Percentiles rank a stretch among this genome's conserved stretches.
Evolutionary conservation across 2,329 filamentous ascomycete genomes (phyloP).

Genomic region (Scedosporium apiospermum): DNA sequence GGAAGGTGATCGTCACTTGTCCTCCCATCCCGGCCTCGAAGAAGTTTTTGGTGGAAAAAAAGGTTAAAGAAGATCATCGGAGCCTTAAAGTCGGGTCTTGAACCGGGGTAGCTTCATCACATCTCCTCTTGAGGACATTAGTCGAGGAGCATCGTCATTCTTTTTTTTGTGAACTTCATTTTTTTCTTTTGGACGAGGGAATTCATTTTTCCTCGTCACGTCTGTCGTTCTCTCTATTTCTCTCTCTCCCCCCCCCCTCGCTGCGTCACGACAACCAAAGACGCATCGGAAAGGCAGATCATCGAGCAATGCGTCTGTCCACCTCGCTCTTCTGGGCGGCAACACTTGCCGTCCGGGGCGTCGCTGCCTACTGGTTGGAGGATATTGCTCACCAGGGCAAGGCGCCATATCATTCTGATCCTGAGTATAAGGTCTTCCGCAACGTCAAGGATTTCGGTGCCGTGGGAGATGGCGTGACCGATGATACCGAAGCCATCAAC

Average conservation of each 20-base stretch:
- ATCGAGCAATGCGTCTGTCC: constrained; percentile 1
- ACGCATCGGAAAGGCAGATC: neutral
- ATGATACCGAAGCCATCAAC: constrained; percentile 27
- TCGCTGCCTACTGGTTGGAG: constrained; percentile 30
- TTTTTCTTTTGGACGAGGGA: no score
- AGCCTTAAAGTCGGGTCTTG: no score
- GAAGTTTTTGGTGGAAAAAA: no score
- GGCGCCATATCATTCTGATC: constrained; percentile 33
- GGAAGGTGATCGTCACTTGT: neutral
- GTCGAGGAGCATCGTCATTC: no score
- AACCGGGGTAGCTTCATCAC: no score
- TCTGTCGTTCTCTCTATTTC: neutral
- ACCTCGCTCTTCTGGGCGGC: constrained; percentile 6
- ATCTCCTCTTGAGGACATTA: no score
- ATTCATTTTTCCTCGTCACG: no score
- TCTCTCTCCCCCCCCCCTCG: neutral
- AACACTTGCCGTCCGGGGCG: constrained; percentile 9
- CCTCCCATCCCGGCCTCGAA: no score
- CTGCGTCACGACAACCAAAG: no score
- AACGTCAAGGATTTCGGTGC: constrained; percentile 38
- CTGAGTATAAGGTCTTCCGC: constrained; percentile 33
- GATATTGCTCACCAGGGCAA: constrained; percentile 35
- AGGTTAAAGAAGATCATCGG: no score
- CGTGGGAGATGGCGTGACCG: constrained; percentile 24
- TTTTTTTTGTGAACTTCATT: no score